Evolutionary conservation across 352 stramenopile genomes (phyloP).

Genomic region (Thraustochytrium striatum): DNA sequence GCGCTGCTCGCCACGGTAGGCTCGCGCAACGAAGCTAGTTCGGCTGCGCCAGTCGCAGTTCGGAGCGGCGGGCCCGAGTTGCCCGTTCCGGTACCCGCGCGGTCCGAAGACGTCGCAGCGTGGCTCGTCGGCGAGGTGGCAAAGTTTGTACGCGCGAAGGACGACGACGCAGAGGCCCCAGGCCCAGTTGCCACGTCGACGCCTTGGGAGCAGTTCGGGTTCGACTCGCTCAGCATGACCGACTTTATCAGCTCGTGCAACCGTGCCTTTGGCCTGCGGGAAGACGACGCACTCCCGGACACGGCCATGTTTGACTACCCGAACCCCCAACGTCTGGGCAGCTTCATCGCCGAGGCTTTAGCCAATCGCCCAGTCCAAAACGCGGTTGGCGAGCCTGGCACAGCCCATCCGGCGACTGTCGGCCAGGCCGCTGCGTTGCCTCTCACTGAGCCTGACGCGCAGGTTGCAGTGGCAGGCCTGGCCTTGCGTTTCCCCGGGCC

Average conservation of each 20-base stretch:
- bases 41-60: too few relatives aligned
- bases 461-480: conserved; percentile 9
- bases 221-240: conserved; percentile 41
- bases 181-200: neutral
- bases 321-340: neutral
- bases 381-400: too few relatives aligned
- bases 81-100: too few relatives aligned
- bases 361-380: too few relatives aligned
- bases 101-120: neutral
- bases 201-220: conserved; percentile 21
- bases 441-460: too few relatives aligned
- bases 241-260: conserved; percentile 8
- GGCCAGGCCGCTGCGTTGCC: too few relatives aligned
- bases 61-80: too few relatives aligned
- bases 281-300: conserved; percentile 8
- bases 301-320: conserved; percentile 37
- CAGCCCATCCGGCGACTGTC: too few relatives aligned
- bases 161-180: neutral
- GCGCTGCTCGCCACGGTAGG: neutral
- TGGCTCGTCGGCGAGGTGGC: neutral
- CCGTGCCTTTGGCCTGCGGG: neutral
- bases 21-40: neutral
- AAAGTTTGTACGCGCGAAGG: neutral
- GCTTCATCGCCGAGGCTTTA: neutral
- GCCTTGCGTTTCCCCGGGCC: conserved; percentile 17